Percentiles rank a stretch among this genome's conserved stretches.
phyloP scores from a whole-genome alignment of 2,329 filamentous ascomycete genomes.

The Remersonia thermophila region DNA sequence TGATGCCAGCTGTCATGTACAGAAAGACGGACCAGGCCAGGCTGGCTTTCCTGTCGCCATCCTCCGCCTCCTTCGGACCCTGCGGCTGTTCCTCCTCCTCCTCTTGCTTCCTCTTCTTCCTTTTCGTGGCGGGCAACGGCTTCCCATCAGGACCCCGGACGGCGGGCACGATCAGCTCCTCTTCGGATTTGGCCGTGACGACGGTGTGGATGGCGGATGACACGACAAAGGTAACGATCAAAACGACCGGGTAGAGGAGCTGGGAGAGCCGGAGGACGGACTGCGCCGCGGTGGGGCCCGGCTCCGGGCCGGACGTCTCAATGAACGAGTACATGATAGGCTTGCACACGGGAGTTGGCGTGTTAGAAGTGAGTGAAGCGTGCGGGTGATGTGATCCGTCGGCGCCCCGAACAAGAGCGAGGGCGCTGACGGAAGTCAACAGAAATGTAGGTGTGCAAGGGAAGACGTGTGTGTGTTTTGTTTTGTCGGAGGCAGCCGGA shows the following conservation, averaged over 20 bases:
- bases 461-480: neutral
- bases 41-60: slow-evolving; percentile 51
- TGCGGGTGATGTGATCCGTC: neutral
- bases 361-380: slow-evolving; percentile 8
- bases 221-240: slow-evolving; percentile 39
- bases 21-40: slow-evolving; percentile 61
- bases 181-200: slow-evolving; percentile 36
- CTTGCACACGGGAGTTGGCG: slow-evolving; percentile 8
- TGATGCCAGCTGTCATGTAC: slow-evolving; percentile 57
- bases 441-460: neutral
- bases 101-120: slow-evolving; percentile 18
- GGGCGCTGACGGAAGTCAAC: neutral
- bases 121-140: slow-evolving; percentile 61
- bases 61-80: slow-evolving; percentile 22
- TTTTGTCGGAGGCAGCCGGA: too few relatives aligned
- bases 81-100: neutral
- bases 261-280: slow-evolving; percentile 34
- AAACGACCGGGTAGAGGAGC: slow-evolving; percentile 39
- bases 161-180: slow-evolving; percentile 33
- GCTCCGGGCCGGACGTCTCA: slow-evolving; percentile 6
- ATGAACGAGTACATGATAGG: slow-evolving; percentile 15
- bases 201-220: slow-evolving; percentile 42
- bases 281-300: slow-evolving; percentile 22
- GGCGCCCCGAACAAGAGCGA: neutral
- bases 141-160: slow-evolving; percentile 76